phyloP scores from a whole-genome alignment of 768 basidiomycete genomes.

The Lactarius vividus region DNA sequence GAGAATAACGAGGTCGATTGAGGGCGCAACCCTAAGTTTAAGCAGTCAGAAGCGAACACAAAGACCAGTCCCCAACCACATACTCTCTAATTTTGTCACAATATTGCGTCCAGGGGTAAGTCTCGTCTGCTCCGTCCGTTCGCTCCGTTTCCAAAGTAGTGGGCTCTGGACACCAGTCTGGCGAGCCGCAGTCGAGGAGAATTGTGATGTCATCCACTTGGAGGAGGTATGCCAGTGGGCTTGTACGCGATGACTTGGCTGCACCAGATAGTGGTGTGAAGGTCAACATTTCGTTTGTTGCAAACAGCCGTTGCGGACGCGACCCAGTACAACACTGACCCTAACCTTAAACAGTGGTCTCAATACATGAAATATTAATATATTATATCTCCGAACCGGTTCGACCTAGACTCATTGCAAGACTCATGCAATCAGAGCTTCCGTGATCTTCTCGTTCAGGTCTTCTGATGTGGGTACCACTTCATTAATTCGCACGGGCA shows the following conservation, averaged over 20 bases:
- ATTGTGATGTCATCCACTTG: constrained; percentile 94
- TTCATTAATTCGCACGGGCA: not conserved
- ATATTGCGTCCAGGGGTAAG: constrained; percentile 60
- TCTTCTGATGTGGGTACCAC: not conserved
- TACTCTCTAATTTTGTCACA: constrained; percentile 67
- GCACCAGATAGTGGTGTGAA: constrained; percentile 89
- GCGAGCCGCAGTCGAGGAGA: constrained; percentile 92
- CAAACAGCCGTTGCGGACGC: not conserved
- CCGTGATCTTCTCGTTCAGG: not conserved
- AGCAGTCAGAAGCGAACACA: not conserved
- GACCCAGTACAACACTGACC: constrained; percentile 45
- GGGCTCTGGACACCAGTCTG: constrained; percentile 74
- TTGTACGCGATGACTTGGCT: constrained; percentile 60
- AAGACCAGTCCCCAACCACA: constrained; percentile 32
- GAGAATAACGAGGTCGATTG: constrained; percentile 85
- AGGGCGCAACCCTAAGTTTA: constrained; percentile 65
- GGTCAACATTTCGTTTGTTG: constrained; percentile 75
- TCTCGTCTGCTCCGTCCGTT: constrained; percentile 34
- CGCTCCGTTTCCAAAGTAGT: constrained; percentile 29
- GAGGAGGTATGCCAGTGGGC: constrained; percentile 79
- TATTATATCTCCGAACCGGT: no score
- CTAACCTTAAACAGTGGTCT: constrained; percentile 95
- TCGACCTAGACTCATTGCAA: no score
- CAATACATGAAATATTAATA: not conserved
- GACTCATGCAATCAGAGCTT: not conserved